Evolutionary conservation across 495 filamentous ascomycete species (phyloP).

Genomic region (Aspergillus sparsus): DNA sequence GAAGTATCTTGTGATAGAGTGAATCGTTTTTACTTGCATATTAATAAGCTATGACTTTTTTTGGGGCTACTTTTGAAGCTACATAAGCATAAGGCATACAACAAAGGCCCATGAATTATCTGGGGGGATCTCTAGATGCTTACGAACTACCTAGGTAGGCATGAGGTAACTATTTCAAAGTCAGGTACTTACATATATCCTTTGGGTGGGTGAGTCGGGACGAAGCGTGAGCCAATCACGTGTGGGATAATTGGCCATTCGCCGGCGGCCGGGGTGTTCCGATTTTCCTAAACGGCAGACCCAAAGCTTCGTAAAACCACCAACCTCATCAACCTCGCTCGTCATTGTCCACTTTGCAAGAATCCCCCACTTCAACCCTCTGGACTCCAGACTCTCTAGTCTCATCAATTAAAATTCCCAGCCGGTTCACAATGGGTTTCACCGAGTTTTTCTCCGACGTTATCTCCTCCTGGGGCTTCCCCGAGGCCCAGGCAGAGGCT

Average conservation of each 20-base stretch:
- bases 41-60: too few species aligned
- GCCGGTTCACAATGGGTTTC: constrained; percentile 58
- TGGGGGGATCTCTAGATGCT: too few species aligned
- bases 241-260: constrained; percentile 45
- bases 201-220: background rate
- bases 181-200: background rate
- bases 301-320: constrained; percentile 44
- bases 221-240: constrained; percentile 42
- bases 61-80: too few species aligned
- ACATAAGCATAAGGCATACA: too few species aligned
- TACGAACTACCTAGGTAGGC: too few species aligned
- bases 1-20: background rate
- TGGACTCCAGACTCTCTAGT: constrained; percentile 27
- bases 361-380: constrained; percentile 27
- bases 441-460: constrained; percentile 65
- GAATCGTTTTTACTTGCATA: background rate
- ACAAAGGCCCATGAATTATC: too few species aligned
- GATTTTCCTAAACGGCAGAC: constrained; percentile 44
- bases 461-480: constrained; percentile 56
- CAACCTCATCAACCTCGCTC: constrained; percentile 39
- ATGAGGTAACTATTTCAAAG: too few species aligned
- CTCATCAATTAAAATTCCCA: constrained; percentile 43
- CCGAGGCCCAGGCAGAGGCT: constrained; percentile 63
- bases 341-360: constrained; percentile 24
- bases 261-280: constrained; percentile 49